These are phyloP conservation scores for Carex scoparia DNA, from an alignment of 176 grass and related monocot species.

Conservation along the genomic window DNA sequence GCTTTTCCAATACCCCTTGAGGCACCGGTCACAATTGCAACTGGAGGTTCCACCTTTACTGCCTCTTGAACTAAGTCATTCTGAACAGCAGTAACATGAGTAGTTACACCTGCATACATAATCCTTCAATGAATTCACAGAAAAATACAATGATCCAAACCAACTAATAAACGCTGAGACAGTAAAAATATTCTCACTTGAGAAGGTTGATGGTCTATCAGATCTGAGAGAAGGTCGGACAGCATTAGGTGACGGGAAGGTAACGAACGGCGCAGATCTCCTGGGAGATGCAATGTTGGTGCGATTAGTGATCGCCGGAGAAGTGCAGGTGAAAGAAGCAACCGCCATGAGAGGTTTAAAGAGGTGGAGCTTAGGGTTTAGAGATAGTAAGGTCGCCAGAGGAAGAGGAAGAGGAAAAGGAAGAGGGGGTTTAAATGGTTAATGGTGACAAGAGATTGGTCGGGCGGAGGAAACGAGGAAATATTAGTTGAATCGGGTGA, in stretches of 20 bases:
- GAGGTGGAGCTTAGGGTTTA: not conserved
- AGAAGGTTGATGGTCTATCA: not conserved
- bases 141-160: not conserved
- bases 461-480: slow-evolving; percentile 29
- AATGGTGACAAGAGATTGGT: not conserved
- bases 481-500: not conserved
- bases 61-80: slow-evolving; percentile 30
- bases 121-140: not conserved
- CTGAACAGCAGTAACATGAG: slow-evolving; percentile 64
- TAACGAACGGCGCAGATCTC: slow-evolving; percentile 9
- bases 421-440: not conserved
- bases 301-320: not conserved
- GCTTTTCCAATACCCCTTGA: slow-evolving; percentile 91
- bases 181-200: slow-evolving; percentile 6
- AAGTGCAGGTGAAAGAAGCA: slow-evolving; percentile 16
- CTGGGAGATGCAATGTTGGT: not conserved
- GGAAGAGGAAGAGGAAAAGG: not conserved
- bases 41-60: slow-evolving; percentile 68
- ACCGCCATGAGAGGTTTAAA: slow-evolving; percentile 30
- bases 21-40: slow-evolving; percentile 89
- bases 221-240: not conserved
- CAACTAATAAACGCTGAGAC: not conserved
- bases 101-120: slow-evolving; percentile 52
- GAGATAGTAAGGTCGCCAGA: slow-evolving; percentile 25
- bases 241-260: not conserved